A percentile compares a stretch with the other conserved stretches of the same genome.
Evolutionary conservation across 2,329 filamentous ascomycete species (phyloP).

Genomic region (Cadophora sp.): DNA sequence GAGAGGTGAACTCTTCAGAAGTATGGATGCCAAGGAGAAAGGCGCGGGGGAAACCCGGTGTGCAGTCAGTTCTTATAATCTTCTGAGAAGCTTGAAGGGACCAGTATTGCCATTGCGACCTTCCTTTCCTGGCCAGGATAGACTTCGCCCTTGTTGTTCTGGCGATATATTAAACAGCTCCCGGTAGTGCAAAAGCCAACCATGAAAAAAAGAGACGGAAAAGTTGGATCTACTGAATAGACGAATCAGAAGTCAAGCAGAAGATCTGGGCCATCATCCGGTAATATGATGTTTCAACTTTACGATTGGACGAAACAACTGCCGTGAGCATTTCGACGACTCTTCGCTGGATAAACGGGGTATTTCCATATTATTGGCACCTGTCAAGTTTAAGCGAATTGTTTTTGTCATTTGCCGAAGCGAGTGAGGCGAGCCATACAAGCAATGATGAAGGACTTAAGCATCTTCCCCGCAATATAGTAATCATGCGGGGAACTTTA

Average conservation of each 20-base stretch:
- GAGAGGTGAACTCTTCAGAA: constrained; percentile 14
- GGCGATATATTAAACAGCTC: not conserved
- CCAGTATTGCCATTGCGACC: not conserved
- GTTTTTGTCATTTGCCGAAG: constrained; percentile 10
- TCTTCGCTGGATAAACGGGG: not conserved
- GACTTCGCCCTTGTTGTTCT: not conserved
- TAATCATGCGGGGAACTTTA: constrained; percentile 5
- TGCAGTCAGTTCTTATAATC: constrained; percentile 24
- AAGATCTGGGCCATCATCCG: constrained; percentile 22
- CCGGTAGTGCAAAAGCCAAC: not conserved
- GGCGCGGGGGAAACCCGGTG: constrained; percentile 16
- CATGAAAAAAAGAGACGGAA: constrained; percentile 2
- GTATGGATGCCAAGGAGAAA: constrained; percentile 16
- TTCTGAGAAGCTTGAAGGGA: constrained; percentile 8
- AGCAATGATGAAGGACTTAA: not conserved
- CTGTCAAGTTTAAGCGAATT: constrained; percentile 9
- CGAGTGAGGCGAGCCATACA: not conserved
- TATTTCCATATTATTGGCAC: constrained; percentile 1
- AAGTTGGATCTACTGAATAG: constrained; percentile 16
- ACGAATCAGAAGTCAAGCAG: constrained; percentile 16
- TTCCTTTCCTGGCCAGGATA: constrained; percentile 6
- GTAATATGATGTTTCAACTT: constrained; percentile 22
- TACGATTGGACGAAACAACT: constrained; percentile 20
- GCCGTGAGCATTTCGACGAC: not conserved
- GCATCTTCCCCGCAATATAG: not conserved